These are phyloP conservation scores for Pseudoneurospora amorphoporcata DNA, from an alignment of 495 filamentous ascomycete species.

Conservation along the genomic window DNA sequence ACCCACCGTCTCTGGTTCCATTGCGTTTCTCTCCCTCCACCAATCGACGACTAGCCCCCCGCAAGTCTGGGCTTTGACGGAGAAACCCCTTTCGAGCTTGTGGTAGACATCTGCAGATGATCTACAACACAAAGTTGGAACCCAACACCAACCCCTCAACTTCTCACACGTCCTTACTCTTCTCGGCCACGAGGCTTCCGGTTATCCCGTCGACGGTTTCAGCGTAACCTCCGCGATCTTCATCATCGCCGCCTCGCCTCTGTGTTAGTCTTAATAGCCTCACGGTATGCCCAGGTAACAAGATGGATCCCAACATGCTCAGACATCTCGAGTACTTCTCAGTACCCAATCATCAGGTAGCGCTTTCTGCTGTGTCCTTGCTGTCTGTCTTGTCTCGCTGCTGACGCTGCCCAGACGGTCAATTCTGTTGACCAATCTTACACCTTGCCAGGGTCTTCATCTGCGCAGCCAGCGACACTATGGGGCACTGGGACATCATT, in stretches of 20 bases:
- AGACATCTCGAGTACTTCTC: slow-evolving; percentile 27
- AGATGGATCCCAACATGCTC: slow-evolving; percentile 24
- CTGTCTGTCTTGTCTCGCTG: slow-evolving; percentile 1
- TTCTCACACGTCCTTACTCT: not conserved
- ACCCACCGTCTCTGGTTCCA: not conserved
- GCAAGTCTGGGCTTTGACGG: not conserved
- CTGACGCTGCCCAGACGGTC: slow-evolving; percentile 20
- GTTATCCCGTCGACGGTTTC: not conserved
- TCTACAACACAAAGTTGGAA: not conserved
- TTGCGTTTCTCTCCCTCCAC: not conserved
- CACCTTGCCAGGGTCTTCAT: slow-evolving; percentile 3
- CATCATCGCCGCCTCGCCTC: not conserved
- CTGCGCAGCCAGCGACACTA: slow-evolving; percentile 13
- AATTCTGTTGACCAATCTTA: slow-evolving; percentile 22
- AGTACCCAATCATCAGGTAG: slow-evolving; percentile 25
- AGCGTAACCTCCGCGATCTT: not conserved
- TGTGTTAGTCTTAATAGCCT: not conserved
- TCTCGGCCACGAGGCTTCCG: not conserved
- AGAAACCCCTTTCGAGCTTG: not conserved
- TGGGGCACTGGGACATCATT: slow-evolving; percentile 16
- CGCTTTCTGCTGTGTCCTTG: not conserved
- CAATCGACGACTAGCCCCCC: not conserved
- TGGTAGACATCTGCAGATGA: not conserved
- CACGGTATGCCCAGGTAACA: slow-evolving; percentile 14
- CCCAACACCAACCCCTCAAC: not conserved